A percentile compares a stretch with the other conserved stretches of the same genome.
Conservation (phyloP, 805 yeast genomes). For the Suhomyces xylopsoci region DNA sequence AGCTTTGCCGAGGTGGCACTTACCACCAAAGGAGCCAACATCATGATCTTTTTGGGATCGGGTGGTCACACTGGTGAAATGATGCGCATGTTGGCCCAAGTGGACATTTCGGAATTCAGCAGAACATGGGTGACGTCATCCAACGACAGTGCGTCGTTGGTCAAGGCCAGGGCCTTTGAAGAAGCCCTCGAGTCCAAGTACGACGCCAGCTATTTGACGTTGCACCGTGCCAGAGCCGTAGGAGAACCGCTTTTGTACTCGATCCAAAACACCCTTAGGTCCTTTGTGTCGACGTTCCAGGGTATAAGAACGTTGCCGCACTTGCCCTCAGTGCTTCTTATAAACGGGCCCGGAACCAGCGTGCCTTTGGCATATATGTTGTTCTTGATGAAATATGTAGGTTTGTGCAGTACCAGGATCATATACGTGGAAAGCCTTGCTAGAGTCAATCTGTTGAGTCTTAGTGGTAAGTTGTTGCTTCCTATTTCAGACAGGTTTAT, state of each 20-base stretch:
- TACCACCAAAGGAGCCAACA: constrained; percentile 12
- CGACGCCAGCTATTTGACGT: constrained; percentile 20
- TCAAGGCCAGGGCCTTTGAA: constrained; percentile 39
- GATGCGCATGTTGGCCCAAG: constrained; percentile 59
- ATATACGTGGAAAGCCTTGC: constrained; percentile 87
- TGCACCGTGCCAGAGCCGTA: constrained; percentile 60
- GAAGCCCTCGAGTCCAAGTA: constrained; percentile 13
- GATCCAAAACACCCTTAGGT: constrained; percentile 40
- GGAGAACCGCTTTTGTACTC: constrained; percentile 53
- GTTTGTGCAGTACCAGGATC: constrained; percentile 50
- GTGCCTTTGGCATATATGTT: constrained; percentile 64
- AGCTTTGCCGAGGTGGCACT: constrained; percentile 1
- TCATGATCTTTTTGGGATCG: constrained; percentile 78
- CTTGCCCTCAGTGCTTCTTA: constrained; percentile 44
- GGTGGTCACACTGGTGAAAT: constrained; percentile 98
- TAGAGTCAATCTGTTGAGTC: constrained; percentile 68
- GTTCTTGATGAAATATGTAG: constrained; percentile 49
- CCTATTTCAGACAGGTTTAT: constrained; percentile 74
- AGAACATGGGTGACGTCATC: constrained; percentile 45
- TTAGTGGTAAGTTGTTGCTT: constrained; percentile 69
- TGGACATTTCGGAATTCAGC: constrained; percentile 24
- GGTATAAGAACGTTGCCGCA: constrained; percentile 24
- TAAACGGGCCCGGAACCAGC: constrained; percentile 83
- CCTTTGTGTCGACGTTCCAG: constrained; percentile 29
- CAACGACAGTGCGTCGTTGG: constrained; percentile 50